Percentiles rank a stretch among this genome's conserved stretches.
These are phyloP conservation scores for Peronospora belbahrii DNA, from an alignment of 352 stramenopile genomes.

Conservation along the genomic window DNA sequence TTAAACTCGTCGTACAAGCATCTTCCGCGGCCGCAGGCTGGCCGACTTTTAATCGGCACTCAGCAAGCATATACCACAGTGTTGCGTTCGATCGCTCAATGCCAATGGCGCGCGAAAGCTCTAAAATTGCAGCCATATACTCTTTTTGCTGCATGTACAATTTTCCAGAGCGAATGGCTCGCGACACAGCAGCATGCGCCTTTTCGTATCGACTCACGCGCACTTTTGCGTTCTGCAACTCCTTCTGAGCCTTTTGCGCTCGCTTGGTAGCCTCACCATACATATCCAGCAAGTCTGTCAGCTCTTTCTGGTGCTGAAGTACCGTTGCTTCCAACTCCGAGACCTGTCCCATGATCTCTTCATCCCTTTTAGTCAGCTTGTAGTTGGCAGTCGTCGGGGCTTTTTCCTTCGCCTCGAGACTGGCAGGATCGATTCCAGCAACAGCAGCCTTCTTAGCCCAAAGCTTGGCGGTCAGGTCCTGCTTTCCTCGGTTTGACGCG, in stretches of 20 bases:
- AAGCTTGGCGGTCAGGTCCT: slow-evolving; percentile 14
- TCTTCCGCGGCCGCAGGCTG: slow-evolving; percentile 43
- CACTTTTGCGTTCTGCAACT: slow-evolving; percentile 30
- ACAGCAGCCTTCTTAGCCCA: slow-evolving; percentile 23
- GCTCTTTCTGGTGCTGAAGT: slow-evolving; percentile 40
- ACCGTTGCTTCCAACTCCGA: slow-evolving; percentile 36
- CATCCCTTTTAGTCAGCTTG: slow-evolving; percentile 26
- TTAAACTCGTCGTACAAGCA: slow-evolving; percentile 50
- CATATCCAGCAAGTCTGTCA: slow-evolving; percentile 39
- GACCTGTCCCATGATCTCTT: slow-evolving; percentile 35
- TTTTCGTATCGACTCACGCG: slow-evolving; percentile 42
- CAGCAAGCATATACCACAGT: slow-evolving; percentile 47
- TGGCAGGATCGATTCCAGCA: slow-evolving; percentile 24
- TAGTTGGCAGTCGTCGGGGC: slow-evolving; percentile 23
- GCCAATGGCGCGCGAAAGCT: slow-evolving; percentile 35
- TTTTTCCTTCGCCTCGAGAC: slow-evolving; percentile 17
- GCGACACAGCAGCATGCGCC: slow-evolving; percentile 34
- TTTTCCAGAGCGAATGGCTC: slow-evolving; percentile 30
- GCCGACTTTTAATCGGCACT: slow-evolving; percentile 41
- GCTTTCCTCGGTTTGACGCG: slow-evolving; percentile 17
- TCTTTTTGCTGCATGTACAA: slow-evolving; percentile 42
- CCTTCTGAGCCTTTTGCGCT: slow-evolving; percentile 20
- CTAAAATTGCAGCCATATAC: slow-evolving; percentile 53
- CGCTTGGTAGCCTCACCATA: slow-evolving; percentile 29
- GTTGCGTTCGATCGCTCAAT: slow-evolving; percentile 47